Percentiles rank a stretch among this genome's conserved stretches.
Evolutionary conservation across 257 asterid genomes (phyloP).

Genomic region (Ophiorrhiza pumila): DNA sequence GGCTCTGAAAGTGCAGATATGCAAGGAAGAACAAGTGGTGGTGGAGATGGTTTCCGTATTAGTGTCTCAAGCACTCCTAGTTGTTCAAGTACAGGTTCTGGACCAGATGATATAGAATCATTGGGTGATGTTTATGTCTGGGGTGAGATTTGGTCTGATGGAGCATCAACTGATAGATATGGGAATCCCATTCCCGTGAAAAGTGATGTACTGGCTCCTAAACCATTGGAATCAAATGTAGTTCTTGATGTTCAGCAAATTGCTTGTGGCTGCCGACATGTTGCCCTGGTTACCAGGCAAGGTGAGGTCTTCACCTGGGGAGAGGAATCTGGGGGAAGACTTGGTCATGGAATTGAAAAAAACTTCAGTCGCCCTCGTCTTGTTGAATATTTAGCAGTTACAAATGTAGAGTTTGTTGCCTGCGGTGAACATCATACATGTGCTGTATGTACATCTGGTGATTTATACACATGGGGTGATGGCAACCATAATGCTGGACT

Average conservation of each 20-base stretch:
- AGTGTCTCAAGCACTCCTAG: conserved; percentile 96
- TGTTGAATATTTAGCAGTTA: conserved; percentile 68
- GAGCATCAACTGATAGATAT: conserved; percentile 41
- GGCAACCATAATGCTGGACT: conserved; percentile 80
- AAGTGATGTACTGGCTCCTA: conserved; percentile 65
- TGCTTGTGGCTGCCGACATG: conserved; percentile 81
- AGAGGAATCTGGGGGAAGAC: conserved; percentile 84
- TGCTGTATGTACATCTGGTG: conserved; percentile 75
- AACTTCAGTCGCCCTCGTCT: conserved; percentile 69
- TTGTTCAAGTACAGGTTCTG: conserved; percentile 84
- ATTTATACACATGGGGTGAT: conserved; percentile 94
- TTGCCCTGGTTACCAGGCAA: conserved; percentile 85
- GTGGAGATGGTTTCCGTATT: conserved; percentile 86
- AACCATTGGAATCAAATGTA: conserved; percentile 70
- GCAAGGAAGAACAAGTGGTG: conserved; percentile 81
- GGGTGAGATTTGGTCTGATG: conserved; percentile 95
- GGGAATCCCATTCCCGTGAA: conserved; percentile 58
- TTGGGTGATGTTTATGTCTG: conserved; percentile 95
- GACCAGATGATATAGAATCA: conserved; percentile 95
- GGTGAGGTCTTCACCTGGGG: conserved; percentile 98
- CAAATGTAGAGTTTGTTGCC: conserved; percentile 64
- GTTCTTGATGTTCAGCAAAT: conserved; percentile 86
- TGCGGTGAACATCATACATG: conserved; percentile 94
- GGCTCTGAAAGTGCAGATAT: conserved; percentile 68
- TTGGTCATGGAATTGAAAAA: conserved; percentile 84